Evolutionary conservation across 2,329 filamentous ascomycete species (phyloP), one percentile per base, ranked within the genome.

Genomic region (Chrysoporthe puriensis): DNA sequence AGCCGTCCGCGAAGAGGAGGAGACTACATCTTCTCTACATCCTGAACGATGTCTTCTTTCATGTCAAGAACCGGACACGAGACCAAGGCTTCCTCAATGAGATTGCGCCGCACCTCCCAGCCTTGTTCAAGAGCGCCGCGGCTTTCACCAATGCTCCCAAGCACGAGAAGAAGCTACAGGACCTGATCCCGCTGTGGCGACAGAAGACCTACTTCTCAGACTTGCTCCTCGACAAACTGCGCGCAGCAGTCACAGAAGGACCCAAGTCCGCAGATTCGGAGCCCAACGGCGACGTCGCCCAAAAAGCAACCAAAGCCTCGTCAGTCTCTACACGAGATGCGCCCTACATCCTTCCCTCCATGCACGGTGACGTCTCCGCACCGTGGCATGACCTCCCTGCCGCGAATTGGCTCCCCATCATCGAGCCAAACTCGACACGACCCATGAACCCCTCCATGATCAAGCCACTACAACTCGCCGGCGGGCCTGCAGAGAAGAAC

Each of bases 361-460:
- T 86, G 66, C 94, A 97, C 76, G 94, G 94, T 52, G 92, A 96
- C 74, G 79, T 85, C 1, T 85, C 87, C 0, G 88, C 85, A 4
- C 88, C 91, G 0, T 97, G 91, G 86, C 91, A 94, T 78, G 93
- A 97, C 71, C 81, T 96, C 0, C 93, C 93, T 0, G 93, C 93
- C 1, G 91, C 88, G 1, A 95, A 92, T 71, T 90, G 94, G 83
- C 85, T 97, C 59, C 91, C 91, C 4, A 90, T 91, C 66, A 88
- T 97, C 69, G 86, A 91, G 50, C 91, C 90, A 4, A 91, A 95
- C 74, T 93, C 91, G 0, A 88, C 88, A 9, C 84, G 86, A 62
- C 89, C 93, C 7, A 93, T 97, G 80, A 88, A 90, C 56, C 86
- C 91, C 0, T 83, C 88, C 8, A 84, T 88, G 72, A 86, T 95